Base-by-base conservation (phyloP, 768 basidiomycete species). In the Thelephora aurantiotincta region DNA sequence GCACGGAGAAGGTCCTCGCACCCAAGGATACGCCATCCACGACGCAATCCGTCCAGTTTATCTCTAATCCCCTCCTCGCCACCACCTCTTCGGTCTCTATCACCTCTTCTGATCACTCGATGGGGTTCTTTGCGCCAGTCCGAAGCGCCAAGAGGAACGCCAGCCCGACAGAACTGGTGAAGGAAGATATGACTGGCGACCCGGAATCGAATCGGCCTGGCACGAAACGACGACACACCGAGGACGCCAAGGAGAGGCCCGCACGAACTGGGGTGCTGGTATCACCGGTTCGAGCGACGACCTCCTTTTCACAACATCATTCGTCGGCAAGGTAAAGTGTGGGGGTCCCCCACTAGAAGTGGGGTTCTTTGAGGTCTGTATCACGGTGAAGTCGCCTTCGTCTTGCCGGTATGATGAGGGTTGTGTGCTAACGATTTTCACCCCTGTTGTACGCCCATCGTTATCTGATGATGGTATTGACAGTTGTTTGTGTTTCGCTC, bases 131-230 rank as follows among this genome's bases (percentile, higher is more conserved):
- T 67, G 2, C 26, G 26, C 26, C 26, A 30, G 26, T 30, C 26
- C 26, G 26, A 4, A 71, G 67, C 43, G 72, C 74, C 42, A 86
- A 86, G 61, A 73, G 84, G 18, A 72, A 72, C 2, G 76, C 79
- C 30, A 84, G 82, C 54, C 82, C 84, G 35, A 81, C 80, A 11
- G 82, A 85, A 62, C 63, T 82, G 46, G 61, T 66, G 48, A 78
- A 73, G 58, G 75, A 82, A 62, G 75, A 75, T 48, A 72, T 66
- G 54, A 68, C 66, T 36, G 81, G 80, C 2, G 74, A 73, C 33
- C 59, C 71, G 45, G 64, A 72, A 48, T 70, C 74, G 23, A 86
- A 85, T 61, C 71, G 81, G 35, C 81, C 80, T 33, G 86, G 80
- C 51, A 65, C 80, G 50, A 79, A 82, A 57, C 66, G 72, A 37